A percentile compares a stretch with the other conserved stretches of the same genome.
Evolutionary conservation across 2,329 filamentous ascomycete species (phyloP).

Genomic region (Colletotrichum sp.): DNA sequence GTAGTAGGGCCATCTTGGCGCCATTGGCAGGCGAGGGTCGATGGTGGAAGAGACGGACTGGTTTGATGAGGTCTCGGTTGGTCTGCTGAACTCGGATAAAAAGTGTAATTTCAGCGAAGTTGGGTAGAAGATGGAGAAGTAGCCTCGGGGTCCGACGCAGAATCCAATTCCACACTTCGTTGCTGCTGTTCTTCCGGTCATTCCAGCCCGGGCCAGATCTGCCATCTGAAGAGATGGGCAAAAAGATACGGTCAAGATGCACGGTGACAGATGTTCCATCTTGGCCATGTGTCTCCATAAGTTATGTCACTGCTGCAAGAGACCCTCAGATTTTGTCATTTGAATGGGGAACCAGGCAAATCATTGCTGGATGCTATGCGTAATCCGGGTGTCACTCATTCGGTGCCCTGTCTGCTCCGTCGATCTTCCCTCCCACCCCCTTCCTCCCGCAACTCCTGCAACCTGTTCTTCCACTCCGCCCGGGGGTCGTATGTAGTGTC

Average conservation of each 20-base stretch:
- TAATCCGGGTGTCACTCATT: background rate
- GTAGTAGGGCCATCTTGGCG: constrained; percentile 6
- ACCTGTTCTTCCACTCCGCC: background rate
- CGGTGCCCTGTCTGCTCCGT: background rate
- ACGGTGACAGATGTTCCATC: background rate
- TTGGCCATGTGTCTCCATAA: background rate
- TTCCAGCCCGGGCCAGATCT: background rate
- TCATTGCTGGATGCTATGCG: background rate
- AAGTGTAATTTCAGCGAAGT: background rate
- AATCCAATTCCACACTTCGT: background rate
- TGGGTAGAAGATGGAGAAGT: background rate
- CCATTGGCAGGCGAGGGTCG: background rate
- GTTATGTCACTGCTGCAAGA: constrained; percentile 16
- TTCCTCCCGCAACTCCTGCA: background rate
- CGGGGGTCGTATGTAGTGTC: background rate
- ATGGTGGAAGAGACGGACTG: background rate
- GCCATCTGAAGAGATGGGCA: background rate
- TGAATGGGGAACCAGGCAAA: background rate
- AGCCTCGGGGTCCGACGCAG: background rate
- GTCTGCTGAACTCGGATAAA: background rate
- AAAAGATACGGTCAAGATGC: background rate
- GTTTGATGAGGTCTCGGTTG: background rate
- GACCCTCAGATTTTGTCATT: background rate
- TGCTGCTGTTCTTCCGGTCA: background rate
- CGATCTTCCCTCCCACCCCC: background rate